Percentiles rank a stretch among this genome's conserved stretches.
These are phyloP conservation scores for Xylaria flabelliformis DNA, from an alignment of 495 filamentous ascomycete genomes.

Conservation along the genomic window DNA sequence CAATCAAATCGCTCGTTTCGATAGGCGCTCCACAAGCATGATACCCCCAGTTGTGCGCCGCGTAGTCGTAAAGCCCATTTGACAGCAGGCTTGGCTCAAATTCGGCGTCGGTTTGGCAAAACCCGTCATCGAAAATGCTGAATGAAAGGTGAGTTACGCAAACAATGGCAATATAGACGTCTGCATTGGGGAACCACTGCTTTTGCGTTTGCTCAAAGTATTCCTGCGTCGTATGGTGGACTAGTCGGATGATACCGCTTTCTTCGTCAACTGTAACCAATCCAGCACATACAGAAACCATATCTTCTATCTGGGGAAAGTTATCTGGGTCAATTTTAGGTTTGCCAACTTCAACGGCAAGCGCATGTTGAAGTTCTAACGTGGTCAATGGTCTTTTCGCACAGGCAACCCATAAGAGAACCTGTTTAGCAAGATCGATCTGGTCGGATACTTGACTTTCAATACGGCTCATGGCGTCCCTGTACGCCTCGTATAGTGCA, in stretches of 20 bases:
- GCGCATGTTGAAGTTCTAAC: slow-evolving; percentile 55
- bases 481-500: too few relatives aligned
- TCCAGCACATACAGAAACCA: slow-evolving; percentile 59
- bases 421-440: slow-evolving; percentile 42
- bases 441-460: slow-evolving; percentile 40
- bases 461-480: slow-evolving; percentile 34
- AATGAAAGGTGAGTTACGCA: slow-evolving; percentile 5
- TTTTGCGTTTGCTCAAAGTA: slow-evolving; percentile 16
- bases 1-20: neutral
- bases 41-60: slow-evolving; percentile 52
- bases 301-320: slow-evolving; percentile 44
- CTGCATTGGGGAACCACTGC: slow-evolving; percentile 2
- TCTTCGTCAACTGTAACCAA: slow-evolving; percentile 57
- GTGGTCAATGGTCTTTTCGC: slow-evolving; percentile 48
- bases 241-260: slow-evolving; percentile 40
- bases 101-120: slow-evolving; percentile 36
- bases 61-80: slow-evolving; percentile 51
- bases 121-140: neutral
- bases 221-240: slow-evolving; percentile 16
- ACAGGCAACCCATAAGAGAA: slow-evolving; percentile 55
- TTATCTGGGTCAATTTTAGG: slow-evolving; percentile 47
- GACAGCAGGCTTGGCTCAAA: slow-evolving; percentile 38
- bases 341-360: slow-evolving; percentile 46
- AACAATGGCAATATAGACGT: neutral
- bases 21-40: slow-evolving; percentile 38